Base-by-base conservation (phyloP, 306 rosid genomes). In the Quercus bicolor region DNA sequence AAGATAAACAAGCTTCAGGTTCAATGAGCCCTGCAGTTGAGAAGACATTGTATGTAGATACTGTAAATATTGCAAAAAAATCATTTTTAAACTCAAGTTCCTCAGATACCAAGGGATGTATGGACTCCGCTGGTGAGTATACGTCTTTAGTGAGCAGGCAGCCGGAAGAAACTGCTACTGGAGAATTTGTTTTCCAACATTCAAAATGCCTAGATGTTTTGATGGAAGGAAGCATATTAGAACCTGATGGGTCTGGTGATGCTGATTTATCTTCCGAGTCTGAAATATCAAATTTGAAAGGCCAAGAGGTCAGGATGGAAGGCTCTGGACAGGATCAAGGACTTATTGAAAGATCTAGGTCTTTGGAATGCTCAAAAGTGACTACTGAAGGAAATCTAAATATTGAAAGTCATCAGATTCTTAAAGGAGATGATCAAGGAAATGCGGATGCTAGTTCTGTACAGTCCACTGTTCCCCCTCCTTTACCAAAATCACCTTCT, bases 401-500 rank as follows among this genome's bases (percentile, higher is more conserved):
- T 68, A 65, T 65, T 56, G 54, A 70, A 43, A 75, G 26, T 72
- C 82, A 74, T 80, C 85, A 84, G 81, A 78, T 85, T 56, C 79
- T 78, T 33, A 54, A 78, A 74, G 86, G 61, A 29, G 81, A 66
- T 78, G 85, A 37, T 74, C 81, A 76, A 62, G 85, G 56, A 82
- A 83, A 75, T 60, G 61, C 34, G 14, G 64, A 65, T 55, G 18
- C 82, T 75, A 84, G 78, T 54, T 71, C 73, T 57, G 73, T 54
- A 72, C n/a, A 54, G 62, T 82, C 91, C 84, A 84, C 84, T 78
- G 89, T 78, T 69, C 91, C 91, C 6, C 99, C 93, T 51, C 97
- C 99, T 26, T 77, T 93, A 74, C 99, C 98, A 20, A 95, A 85
- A 85, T 93, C 99, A 13, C 99, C 99, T 62, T 89, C 98, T 0